Evolutionary conservation across 106 monocot genomes (phyloP).

Genomic region (Dendrobium chrysotoxum): DNA sequence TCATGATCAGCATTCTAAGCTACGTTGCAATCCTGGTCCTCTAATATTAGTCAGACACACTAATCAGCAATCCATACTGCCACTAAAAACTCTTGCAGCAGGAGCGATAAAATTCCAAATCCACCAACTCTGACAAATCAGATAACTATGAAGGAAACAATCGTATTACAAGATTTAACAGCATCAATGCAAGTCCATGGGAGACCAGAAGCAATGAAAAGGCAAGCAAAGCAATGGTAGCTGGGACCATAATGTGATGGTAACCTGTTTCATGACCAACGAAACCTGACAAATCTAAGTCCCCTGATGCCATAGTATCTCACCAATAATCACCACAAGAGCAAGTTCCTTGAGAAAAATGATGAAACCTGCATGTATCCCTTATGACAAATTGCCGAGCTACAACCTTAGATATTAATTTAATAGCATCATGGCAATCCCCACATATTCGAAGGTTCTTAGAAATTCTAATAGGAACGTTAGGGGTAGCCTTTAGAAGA

Average conservation of each 20-base stretch:
- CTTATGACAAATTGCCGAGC: constrained; percentile 25
- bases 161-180: too few species aligned
- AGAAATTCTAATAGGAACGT: constrained; percentile 32
- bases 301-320: not conserved
- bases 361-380: constrained; percentile 37
- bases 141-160: too few species aligned
- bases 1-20: not conserved
- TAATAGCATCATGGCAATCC: constrained; percentile 37
- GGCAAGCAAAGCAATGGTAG: not conserved
- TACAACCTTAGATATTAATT: constrained; percentile 38
- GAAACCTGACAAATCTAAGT: not conserved
- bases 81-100: not conserved
- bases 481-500: constrained; percentile 28
- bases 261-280: not conserved
- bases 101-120: not conserved
- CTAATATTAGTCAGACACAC: not conserved
- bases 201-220: not conserved
- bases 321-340: constrained; percentile 49
- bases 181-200: too few species aligned
- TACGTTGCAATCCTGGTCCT: not conserved
- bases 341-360: constrained; percentile 27
- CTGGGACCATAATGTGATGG: not conserved
- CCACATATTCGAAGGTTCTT: constrained; percentile 38
- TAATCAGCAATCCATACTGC: not conserved
- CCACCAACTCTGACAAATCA: not conserved